Evolutionary conservation across 2,329 filamentous ascomycete genomes (phyloP), one percentile per base, ranked within the genome.

Genomic region (Beauveria caledonica): DNA sequence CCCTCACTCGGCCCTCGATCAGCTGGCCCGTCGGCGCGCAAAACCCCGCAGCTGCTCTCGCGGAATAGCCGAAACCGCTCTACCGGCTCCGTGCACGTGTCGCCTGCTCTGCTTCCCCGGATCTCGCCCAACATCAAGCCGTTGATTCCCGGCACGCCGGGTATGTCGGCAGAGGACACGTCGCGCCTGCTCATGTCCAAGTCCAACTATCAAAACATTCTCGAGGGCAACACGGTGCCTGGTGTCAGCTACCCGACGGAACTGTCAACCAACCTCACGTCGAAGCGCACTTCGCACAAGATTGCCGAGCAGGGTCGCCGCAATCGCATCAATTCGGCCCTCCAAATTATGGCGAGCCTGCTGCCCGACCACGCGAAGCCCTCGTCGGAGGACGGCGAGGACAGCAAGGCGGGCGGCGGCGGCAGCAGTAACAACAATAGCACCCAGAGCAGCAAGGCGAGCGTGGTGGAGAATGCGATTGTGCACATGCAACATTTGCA

Each of bases 51-150:
- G 59, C 71, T 83, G 53, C 79, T 82, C 3, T 78, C 83, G 9
- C 80, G 86, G 40, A 77, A 78, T 25, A 78, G 77, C 63, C 88
- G 88, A 68, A 94, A 92, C 73, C 81, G 90, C 62, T 92, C 89
- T 66, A 78, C 86, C 29, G 84, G 82, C 67, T 90, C 89, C 2
- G 83, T 86, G 7, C 86, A 92, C n/a, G 84, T 88, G 10, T 96
- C 92, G 46, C 93, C 94, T 6, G 92, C 93, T 17, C 74, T 97
- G 40, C 80, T 90, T 29, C 94, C 94, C 2, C 89, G 85, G 71
- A 97, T 97, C 63, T 97, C 92, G 27, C 94, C 93, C 3, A 96
- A 86, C 71, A 96, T 99, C 72, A 96, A 96, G 71, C 93, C 94
- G 10, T 74, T 97, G 23, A 81, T 97, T 51, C 91, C 92, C 21